phyloP scores from a whole-genome alignment of 371 early-diverging fungal genomes.

The Zopfochytrium polystomum region DNA sequence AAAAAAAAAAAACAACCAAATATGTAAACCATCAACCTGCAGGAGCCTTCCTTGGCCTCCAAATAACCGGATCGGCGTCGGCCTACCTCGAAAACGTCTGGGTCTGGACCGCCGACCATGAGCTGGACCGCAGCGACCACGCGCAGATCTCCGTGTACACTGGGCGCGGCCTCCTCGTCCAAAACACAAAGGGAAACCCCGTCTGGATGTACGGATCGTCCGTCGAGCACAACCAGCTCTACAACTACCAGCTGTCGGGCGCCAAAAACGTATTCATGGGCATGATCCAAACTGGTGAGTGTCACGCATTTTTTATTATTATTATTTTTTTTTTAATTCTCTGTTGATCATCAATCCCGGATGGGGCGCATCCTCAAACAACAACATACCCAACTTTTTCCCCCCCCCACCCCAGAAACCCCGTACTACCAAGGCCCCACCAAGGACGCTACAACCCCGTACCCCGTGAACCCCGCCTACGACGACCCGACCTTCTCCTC shows the following conservation, averaged over 20 bases:
- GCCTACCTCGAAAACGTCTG: slow-evolving; percentile 32
- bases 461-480: slow-evolving; percentile 4
- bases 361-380: too few species aligned
- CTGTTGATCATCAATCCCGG: too few species aligned
- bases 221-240: slow-evolving; percentile 1
- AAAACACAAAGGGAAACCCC: slow-evolving; percentile 20
- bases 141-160: slow-evolving; percentile 24
- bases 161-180: slow-evolving; percentile 28
- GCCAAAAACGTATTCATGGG: slow-evolving; percentile 23
- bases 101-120: slow-evolving; percentile 35
- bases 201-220: slow-evolving; percentile 27
- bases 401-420: too few species aligned
- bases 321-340: too few species aligned
- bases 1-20: too few species aligned
- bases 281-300: slow-evolving; percentile 34
- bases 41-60: slow-evolving; percentile 9
- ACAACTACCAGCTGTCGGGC: slow-evolving; percentile 9
- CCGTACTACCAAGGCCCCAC: slow-evolving; percentile 29
- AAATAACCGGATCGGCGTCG: slow-evolving; percentile 20
- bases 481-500: slow-evolving; percentile 26
- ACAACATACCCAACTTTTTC: too few species aligned
- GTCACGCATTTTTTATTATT: too few species aligned
- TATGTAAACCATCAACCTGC: too few species aligned
- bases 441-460: slow-evolving; percentile 16
- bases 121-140: slow-evolving; percentile 15